Conservation (phyloP, 805 yeast species). For the Suhomyces xylopsoci region DNA sequence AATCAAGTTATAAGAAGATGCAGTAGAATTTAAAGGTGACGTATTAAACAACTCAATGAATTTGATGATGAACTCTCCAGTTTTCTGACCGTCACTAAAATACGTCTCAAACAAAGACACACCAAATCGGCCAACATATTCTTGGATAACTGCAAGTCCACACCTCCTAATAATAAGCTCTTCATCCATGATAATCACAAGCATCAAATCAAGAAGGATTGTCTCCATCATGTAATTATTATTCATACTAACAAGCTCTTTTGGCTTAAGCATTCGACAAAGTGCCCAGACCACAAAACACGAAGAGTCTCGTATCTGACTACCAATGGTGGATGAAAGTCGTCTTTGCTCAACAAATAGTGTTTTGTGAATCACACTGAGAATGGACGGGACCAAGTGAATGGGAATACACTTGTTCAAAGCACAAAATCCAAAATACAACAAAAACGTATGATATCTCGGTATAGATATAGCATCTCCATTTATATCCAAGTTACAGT, state of each 20-base stretch:
- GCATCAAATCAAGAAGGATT: conserved; percentile 39
- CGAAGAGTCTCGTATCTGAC: conserved; percentile 77
- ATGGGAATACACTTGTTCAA: conserved; percentile 26
- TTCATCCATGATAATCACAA: conserved; percentile 62
- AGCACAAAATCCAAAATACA: conserved; percentile 48
- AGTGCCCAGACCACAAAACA: conserved; percentile 85
- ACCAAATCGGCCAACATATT: conserved; percentile 75
- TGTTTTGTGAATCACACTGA: conserved; percentile 41
- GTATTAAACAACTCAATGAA: conserved; percentile 61
- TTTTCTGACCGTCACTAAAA: conserved; percentile 1
- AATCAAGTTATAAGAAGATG: conserved; percentile 15
- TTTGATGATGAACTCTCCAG: conserved; percentile 40
- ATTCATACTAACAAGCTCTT: conserved; percentile 2
- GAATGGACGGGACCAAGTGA: conserved; percentile 18
- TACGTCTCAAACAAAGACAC: conserved; percentile 27
- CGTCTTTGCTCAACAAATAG: conserved; percentile 58
- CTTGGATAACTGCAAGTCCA: conserved; percentile 84
- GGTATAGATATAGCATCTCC: conserved; percentile 36
- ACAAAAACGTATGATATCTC: conserved; percentile 55
- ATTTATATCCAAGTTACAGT: conserved; percentile 15
- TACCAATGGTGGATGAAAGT: conserved; percentile 53
- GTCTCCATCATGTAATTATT: conserved; percentile 15
- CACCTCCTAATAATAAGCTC: conserved; percentile 78
- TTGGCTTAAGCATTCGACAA: conserved; percentile 36
- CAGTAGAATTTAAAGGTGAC: conserved; percentile 24